These are phyloP conservation scores for Phlebiopsis gigantea DNA, from an alignment of 768 basidiomycete species.

Conservation along the genomic window DNA sequence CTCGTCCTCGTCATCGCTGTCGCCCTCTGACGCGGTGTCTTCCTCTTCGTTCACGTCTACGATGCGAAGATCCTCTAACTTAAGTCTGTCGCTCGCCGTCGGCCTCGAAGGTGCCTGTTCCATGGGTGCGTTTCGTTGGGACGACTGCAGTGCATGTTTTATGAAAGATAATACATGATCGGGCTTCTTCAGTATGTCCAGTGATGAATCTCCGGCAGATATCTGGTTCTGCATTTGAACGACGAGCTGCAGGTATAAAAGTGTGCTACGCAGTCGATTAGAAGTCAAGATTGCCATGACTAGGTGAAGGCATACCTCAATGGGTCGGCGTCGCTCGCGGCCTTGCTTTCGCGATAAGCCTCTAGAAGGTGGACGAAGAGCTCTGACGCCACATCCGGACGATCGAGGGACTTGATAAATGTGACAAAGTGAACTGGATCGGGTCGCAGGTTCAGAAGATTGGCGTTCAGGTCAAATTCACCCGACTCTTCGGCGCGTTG, in stretches of 20 bases:
- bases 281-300: neutral
- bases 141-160: constrained; percentile 64
- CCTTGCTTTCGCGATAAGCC: constrained; percentile 47
- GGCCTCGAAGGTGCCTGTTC: neutral
- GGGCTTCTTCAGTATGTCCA: constrained; percentile 59
- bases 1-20: constrained; percentile 49
- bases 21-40: constrained; percentile 26
- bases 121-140: constrained; percentile 4
- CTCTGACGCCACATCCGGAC: constrained; percentile 64
- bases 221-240: constrained; percentile 75
- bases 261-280: constrained; percentile 36
- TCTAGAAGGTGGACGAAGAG: constrained; percentile 75
- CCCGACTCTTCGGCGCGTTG: constrained; percentile 34
- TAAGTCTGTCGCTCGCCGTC: constrained; percentile 19
- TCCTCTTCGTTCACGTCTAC: constrained; percentile 28
- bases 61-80: constrained; percentile 33
- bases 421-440: constrained; percentile 66
- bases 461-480: constrained; percentile 44
- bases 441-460: constrained; percentile 65
- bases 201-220: constrained; percentile 45
- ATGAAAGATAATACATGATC: constrained; percentile 79
- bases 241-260: constrained; percentile 76
- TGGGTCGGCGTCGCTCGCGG: constrained; percentile 38
- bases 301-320: constrained; percentile 37
- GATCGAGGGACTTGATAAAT: constrained; percentile 59